Evolutionary conservation across 108 stramenopile species (phyloP), one percentile per base, ranked within the genome.

Genomic region (Fragilaria crotonensis): DNA sequence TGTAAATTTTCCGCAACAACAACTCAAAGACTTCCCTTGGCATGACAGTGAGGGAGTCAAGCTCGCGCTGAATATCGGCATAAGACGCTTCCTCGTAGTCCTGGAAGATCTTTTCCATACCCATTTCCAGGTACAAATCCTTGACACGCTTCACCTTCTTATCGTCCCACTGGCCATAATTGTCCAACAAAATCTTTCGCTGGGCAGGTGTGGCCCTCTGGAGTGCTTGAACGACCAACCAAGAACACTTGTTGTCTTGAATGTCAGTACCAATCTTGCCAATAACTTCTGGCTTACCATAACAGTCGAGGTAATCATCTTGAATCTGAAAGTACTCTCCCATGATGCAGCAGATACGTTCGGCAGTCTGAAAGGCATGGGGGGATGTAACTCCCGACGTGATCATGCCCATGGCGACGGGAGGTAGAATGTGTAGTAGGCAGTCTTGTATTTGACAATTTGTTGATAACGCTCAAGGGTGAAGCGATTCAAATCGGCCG

Each of bases 201-300:
- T 86, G 83, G 28, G 75, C 70, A 5, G 57, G 62, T 25, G 45
- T 68, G 18, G 63, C 84, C 22, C 60, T 25, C 50, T 79, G 71
- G 52, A 85, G 60, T 7, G 97, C 97, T 69, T 95, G 84, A 53
- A 89, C 87, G 21, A 98, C 90, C 5, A 98, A 74, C 99, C 99
- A 99, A 20, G 87, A 89, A 74, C 99, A 99, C 77, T 99, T 99
- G 71, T 93, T 95, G 71, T 99, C 99, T 70, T 97, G 88, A 76
- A 99, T 99, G 59, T 99, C 99, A n/a, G 99, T 99, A 26, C 99
- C 99, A 53, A 99, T 72, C 77, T 99, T 98, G 4, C 99, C 99
- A 54, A 99, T 74, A 30, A 94, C 81, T 62, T 94, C 83, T 1
- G 96, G 97, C 49, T 78, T 70, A 5, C 87, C 99, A 73, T 77